These are phyloP conservation scores for Wickerhamiella nectarea DNA, from an alignment of 805 yeast species.

Conservation along the genomic window DNA sequence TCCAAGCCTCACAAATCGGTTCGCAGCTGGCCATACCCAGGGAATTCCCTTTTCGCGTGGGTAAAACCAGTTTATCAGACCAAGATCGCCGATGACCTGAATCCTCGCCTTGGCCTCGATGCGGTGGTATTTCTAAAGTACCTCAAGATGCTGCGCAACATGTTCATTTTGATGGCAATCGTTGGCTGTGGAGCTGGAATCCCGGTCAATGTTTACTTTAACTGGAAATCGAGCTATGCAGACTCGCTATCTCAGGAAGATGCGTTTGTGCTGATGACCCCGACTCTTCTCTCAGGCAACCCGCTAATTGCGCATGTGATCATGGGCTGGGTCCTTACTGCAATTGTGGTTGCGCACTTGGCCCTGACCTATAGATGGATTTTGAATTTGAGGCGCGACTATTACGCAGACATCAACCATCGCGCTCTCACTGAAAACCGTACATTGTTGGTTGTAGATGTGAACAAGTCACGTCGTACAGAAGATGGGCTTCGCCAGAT, in stretches of 20 bases:
- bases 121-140: conserved; percentile 25
- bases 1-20: conserved; percentile 18
- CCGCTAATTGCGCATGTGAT: conserved; percentile 27
- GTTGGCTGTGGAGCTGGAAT: conserved; percentile 25
- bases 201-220: conserved; percentile 27
- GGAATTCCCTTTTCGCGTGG: conserved; percentile 20
- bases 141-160: conserved; percentile 23
- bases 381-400: conserved; percentile 18
- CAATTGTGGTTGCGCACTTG: conserved; percentile 20
- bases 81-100: conserved; percentile 18
- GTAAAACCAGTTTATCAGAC: conserved; percentile 15
- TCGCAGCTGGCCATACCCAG: conserved; percentile 6
- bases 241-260: conserved; percentile 20
- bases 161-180: conserved; percentile 24
- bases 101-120: conserved; percentile 25
- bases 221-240: conserved; percentile 19
- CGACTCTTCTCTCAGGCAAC: conserved; percentile 22
- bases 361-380: conserved; percentile 21
- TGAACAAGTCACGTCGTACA: conserved; percentile 20
- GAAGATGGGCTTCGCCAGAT: conserved; percentile 18
- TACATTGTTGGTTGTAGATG: conserved; percentile 24
- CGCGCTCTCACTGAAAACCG: conserved; percentile 21
- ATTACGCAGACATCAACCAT: conserved; percentile 18
- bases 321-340: conserved; percentile 24
- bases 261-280: conserved; percentile 28